Evolutionary conservation across 768 basidiomycete species (phyloP).

Genomic region (Crepidotus variabilis): DNA sequence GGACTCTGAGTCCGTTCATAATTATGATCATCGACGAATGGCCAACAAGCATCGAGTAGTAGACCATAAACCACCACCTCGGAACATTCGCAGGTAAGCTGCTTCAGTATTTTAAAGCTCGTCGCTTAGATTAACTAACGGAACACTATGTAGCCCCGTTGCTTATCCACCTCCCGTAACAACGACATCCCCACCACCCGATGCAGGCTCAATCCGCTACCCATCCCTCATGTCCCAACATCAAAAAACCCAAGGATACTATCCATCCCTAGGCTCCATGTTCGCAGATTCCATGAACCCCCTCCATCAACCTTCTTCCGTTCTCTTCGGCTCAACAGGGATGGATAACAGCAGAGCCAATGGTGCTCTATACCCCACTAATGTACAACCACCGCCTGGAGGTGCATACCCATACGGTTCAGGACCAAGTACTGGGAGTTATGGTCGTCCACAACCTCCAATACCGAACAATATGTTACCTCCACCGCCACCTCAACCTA

Average conservation of each 20-base stretch:
- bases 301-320: slow-evolving; percentile 33
- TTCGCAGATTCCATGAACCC: slow-evolving; percentile 39
- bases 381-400: slow-evolving; percentile 28
- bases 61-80: slow-evolving; percentile 22
- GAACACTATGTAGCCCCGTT: slow-evolving; percentile 14
- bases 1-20: slow-evolving; percentile 39
- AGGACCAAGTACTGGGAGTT: slow-evolving; percentile 4
- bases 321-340: slow-evolving; percentile 33
- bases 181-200: slow-evolving; percentile 67
- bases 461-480: slow-evolving; percentile 2
- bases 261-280: slow-evolving; percentile 75
- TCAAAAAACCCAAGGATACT: slow-evolving; percentile 74
- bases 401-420: slow-evolving; percentile 14
- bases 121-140: background rate
- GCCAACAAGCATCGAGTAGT: slow-evolving; percentile 20
- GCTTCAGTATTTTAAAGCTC: slow-evolving; percentile 6
- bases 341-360: slow-evolving; percentile 3
- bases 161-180: slow-evolving; percentile 58
- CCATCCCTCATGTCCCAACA: slow-evolving; percentile 78
- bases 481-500: slow-evolving; percentile 23
- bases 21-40: slow-evolving; percentile 21
- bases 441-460: slow-evolving; percentile 4
- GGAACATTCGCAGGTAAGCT: slow-evolving; percentile 21
- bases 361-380: slow-evolving; percentile 25
- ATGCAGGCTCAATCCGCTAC: slow-evolving; percentile 48